These are phyloP conservation scores for Sporothrix pseudoabietina DNA, from an alignment of 2,329 filamentous ascomycete species.

Conservation along the genomic window DNA sequence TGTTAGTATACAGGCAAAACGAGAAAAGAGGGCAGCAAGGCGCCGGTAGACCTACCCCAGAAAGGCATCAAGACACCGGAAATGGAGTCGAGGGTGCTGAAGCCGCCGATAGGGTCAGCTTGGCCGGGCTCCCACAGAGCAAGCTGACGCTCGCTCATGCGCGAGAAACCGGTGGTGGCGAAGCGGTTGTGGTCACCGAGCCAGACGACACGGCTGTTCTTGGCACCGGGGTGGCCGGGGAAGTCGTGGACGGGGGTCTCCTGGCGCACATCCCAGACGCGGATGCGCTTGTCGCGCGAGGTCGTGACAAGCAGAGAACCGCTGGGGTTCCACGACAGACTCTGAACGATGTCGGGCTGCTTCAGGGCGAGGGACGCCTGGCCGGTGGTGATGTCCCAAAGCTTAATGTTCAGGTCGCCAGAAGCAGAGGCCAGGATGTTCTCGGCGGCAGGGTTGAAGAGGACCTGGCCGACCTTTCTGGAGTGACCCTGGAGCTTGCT, in stretches of 20 bases:
- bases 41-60: conserved; percentile 65
- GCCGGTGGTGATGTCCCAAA: conserved; percentile 89
- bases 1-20: conserved; percentile 35
- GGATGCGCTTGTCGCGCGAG: conserved; percentile 95
- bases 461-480: conserved; percentile 95
- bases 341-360: conserved; percentile 91
- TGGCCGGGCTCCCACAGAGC: conserved; percentile 92
- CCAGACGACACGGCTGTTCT: conserved; percentile 97
- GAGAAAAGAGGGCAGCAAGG: background rate
- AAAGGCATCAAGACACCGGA: conserved; percentile 99
- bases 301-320: conserved; percentile 87
- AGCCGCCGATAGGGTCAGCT: conserved; percentile 84
- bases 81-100: conserved; percentile 88
- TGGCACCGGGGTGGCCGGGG: conserved; percentile 84
- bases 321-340: conserved; percentile 90
- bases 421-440: conserved; percentile 94
- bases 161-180: conserved; percentile 94
- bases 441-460: conserved; percentile 95
- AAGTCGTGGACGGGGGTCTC: conserved; percentile 84
- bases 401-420: conserved; percentile 90
- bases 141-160: conserved; percentile 96
- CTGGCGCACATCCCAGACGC: conserved; percentile 96
- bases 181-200: conserved; percentile 95
- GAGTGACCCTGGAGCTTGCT: conserved; percentile 81
- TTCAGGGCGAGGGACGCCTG: conserved; percentile 74